A percentile compares a stretch with the other conserved stretches of the same genome.
These are phyloP conservation scores for Ophiostoma tasmaniense DNA, from an alignment of 2,329 filamentous ascomycete genomes.

Conservation along the genomic window DNA sequence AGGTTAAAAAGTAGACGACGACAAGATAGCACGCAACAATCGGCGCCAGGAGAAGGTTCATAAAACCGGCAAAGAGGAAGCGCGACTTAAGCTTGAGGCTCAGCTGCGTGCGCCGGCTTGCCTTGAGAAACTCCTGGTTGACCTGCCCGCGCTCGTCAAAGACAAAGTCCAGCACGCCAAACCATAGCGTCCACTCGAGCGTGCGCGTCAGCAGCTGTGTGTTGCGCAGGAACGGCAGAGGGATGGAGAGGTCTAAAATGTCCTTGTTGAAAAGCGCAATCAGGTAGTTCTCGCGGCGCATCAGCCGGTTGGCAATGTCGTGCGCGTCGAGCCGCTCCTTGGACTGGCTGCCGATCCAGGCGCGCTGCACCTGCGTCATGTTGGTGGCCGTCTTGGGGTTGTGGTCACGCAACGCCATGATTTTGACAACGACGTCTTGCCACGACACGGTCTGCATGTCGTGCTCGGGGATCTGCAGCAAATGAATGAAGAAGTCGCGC, in stretches of 20 bases:
- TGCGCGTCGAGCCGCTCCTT: constrained; percentile 93
- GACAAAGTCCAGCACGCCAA: constrained; percentile 85
- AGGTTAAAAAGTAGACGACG: constrained; percentile 85
- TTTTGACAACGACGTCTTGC: constrained; percentile 78
- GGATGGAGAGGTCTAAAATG: constrained; percentile 75
- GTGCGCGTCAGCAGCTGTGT: constrained; percentile 82
- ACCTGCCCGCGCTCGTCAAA: constrained; percentile 88
- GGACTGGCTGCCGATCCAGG: constrained; percentile 70
- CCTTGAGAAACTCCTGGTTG: constrained; percentile 74
- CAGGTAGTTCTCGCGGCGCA: constrained; percentile 94
- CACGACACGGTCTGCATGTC: constrained; percentile 94
- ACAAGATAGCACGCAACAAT: constrained; percentile 81
- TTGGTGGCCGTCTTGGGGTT: constrained; percentile 70
- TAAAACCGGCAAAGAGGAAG: constrained; percentile 72
- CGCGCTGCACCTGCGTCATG: constrained; percentile 42
- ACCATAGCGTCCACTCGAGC: constrained; percentile 83
- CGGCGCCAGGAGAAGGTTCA: constrained; percentile 80
- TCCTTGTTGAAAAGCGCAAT: constrained; percentile 98
- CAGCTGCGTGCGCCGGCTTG: constrained; percentile 68
- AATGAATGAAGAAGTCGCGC: constrained; percentile 75
- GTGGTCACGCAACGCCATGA: constrained; percentile 75
- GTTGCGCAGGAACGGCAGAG: constrained; percentile 71
- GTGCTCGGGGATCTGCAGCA: constrained; percentile 70
- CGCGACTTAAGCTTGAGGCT: constrained; percentile 69
- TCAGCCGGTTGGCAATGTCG: constrained; percentile 91